A percentile compares a stretch with the other conserved stretches of the same genome.
Evolutionary conservation across 495 filamentous ascomycete species (phyloP).

Genomic region (Podospora pseudoanserina): DNA sequence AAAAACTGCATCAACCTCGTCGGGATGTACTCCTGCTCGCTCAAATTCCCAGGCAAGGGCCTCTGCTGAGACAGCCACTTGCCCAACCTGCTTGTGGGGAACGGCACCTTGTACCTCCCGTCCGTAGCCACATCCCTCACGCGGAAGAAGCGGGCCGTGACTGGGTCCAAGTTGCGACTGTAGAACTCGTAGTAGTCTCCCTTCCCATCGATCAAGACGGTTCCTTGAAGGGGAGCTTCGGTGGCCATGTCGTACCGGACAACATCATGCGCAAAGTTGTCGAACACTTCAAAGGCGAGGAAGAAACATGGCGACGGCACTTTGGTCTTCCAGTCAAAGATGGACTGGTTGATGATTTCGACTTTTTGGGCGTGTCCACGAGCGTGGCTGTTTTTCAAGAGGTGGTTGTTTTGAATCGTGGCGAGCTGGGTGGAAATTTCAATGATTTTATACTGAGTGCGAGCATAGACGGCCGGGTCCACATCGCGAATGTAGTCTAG

Average conservation of each 20-base stretch:
- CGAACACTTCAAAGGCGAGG: slow-evolving; percentile 96
- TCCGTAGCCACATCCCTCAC: slow-evolving; percentile 63
- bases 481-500: slow-evolving; percentile 91
- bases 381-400: slow-evolving; percentile 58
- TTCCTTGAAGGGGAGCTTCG: slow-evolving; percentile 74
- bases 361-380: slow-evolving; percentile 79
- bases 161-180: slow-evolving; percentile 69
- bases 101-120: slow-evolving; percentile 46
- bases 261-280: slow-evolving; percentile 95
- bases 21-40: slow-evolving; percentile 84
- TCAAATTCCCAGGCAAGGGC: slow-evolving; percentile 70
- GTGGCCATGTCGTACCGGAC: slow-evolving; percentile 81
- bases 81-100: slow-evolving; percentile 55
- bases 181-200: slow-evolving; percentile 97
- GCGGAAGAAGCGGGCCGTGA: slow-evolving; percentile 75
- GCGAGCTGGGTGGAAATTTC: slow-evolving; percentile 86
- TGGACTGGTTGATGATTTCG: slow-evolving; percentile 88
- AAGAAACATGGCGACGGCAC: slow-evolving; percentile 94
- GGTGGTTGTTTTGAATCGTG: slow-evolving; percentile 66
- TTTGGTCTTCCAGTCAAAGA: slow-evolving; percentile 87
- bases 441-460: slow-evolving; percentile 92
- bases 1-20: slow-evolving; percentile 96
- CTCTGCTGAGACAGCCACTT: slow-evolving; percentile 56
- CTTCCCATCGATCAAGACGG: slow-evolving; percentile 75
- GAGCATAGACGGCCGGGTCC: slow-evolving; percentile 87